Conservation (phyloP, 768 basidiomycete genomes). For the Macrolepiota fuliginosa region DNA sequence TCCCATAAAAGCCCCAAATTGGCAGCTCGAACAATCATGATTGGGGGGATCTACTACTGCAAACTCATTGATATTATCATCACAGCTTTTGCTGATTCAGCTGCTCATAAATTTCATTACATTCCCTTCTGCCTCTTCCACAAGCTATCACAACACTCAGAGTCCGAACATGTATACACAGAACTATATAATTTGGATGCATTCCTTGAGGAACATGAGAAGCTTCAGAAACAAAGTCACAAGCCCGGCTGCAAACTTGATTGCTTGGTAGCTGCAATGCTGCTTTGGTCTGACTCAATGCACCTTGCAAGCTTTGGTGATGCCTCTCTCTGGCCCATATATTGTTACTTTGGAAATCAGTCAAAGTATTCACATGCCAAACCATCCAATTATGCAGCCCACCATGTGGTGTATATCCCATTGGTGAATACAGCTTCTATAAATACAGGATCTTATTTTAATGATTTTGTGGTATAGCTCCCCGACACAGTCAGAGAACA, state of each 20-base stretch:
- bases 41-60: slow-evolving; percentile 16
- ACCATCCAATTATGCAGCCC: slow-evolving; percentile 24
- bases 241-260: slow-evolving; percentile 14
- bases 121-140: slow-evolving; percentile 16
- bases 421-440: slow-evolving; percentile 16
- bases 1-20: too few relatives aligned
- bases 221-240: background rate
- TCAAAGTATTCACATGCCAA: slow-evolving; percentile 33
- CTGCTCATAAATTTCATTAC: slow-evolving; percentile 16
- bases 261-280: slow-evolving; percentile 20
- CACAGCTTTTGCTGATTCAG: slow-evolving; percentile 10
- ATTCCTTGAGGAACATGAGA: slow-evolving; percentile 17
- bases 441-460: too few relatives aligned
- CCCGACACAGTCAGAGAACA: too few relatives aligned
- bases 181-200: slow-evolving; percentile 21
- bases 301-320: slow-evolving; percentile 33
- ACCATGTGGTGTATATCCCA: slow-evolving; percentile 41
- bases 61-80: slow-evolving; percentile 13
- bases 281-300: slow-evolving; percentile 32
- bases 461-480: too few relatives aligned
- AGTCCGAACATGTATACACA: slow-evolving; percentile 12
- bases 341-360: slow-evolving; percentile 31
- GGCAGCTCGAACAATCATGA: slow-evolving; percentile 16
- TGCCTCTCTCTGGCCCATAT: slow-evolving; percentile 31
- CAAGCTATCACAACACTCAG: background rate